Evolutionary conservation across 306 rosid genomes (phyloP).

Genomic region (Ormosia semicastrata): DNA sequence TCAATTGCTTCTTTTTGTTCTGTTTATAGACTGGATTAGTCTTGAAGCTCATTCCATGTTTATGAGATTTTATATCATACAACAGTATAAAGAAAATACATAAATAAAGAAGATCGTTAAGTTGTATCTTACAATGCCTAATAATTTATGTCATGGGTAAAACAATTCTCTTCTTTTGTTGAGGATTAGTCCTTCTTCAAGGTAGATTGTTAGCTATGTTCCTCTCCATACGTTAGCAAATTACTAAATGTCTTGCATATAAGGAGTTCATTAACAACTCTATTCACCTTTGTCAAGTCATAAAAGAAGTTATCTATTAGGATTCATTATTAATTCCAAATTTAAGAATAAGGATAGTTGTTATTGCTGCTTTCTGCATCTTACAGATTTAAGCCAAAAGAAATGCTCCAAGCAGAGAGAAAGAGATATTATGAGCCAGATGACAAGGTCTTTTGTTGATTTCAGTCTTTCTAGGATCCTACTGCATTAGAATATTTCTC

Average conservation of each 20-base stretch:
- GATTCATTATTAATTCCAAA: neutral
- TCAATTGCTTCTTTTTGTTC: neutral
- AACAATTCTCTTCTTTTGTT: neutral
- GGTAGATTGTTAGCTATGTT: neutral
- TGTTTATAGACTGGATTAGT: neutral
- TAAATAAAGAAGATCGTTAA: neutral
- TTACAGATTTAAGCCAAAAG: neutral
- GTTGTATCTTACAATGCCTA: neutral
- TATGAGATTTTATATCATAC: neutral
- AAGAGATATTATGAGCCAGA: neutral
- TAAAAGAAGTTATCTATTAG: neutral
- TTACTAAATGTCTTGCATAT: neutral
- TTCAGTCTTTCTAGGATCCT: neutral
- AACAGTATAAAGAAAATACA: slow-evolving; percentile 1
- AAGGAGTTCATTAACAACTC: neutral
- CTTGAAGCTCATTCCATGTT: neutral
- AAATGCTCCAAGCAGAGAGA: slow-evolving; percentile 11
- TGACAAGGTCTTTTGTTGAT: neutral
- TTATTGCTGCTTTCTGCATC: neutral
- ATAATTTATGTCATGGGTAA: neutral
- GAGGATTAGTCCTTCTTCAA: neutral
- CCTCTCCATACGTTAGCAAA: neutral
- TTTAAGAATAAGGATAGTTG: neutral
- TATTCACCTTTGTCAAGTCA: neutral
- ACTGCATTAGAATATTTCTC: neutral